Percentiles rank a stretch among this genome's conserved stretches.
These are phyloP conservation scores for Corinectria fuckeliana DNA, from an alignment of 2,329 filamentous ascomycete genomes.

Conservation along the genomic window DNA sequence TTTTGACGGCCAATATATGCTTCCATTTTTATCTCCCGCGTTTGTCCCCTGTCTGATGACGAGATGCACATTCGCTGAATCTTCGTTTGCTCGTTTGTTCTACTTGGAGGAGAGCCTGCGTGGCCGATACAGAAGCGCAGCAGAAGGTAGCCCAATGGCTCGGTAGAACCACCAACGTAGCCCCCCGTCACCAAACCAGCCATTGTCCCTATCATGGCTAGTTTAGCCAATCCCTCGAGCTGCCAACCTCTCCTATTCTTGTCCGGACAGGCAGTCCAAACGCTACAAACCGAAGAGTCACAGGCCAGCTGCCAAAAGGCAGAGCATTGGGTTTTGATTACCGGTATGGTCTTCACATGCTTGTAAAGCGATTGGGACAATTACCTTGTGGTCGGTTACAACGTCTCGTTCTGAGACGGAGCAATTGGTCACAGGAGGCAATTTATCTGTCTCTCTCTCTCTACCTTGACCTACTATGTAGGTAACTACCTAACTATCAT, in stretches of 20 bases:
- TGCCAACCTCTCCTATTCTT: not conserved
- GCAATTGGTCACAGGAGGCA: not conserved
- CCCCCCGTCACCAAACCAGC: not conserved
- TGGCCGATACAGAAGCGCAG: not conserved
- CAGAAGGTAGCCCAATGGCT: not conserved
- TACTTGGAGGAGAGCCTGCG: not conserved
- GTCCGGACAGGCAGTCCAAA: not conserved
- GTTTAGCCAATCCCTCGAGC: not conserved
- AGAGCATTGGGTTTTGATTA: too few species aligned
- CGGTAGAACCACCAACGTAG: not conserved
- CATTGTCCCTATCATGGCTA: not conserved
- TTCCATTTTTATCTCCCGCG: constrained; percentile 3
- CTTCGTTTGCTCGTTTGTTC: not conserved
- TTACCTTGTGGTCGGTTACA: not conserved
- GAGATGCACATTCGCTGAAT: not conserved
- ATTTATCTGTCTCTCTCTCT: not conserved
- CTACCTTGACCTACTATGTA: not conserved
- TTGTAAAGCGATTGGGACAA: not conserved
- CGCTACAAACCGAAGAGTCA: constrained; percentile 2
- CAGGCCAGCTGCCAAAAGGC: not conserved
- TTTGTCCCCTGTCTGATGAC: not conserved
- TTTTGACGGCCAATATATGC: not conserved
- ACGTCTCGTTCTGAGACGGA: not conserved
- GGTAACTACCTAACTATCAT: too few species aligned
- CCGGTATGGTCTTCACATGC: not conserved